These are phyloP conservation scores for Bipolaris sorokiniana DNA, from an alignment of 2,329 filamentous ascomycete genomes.

Conservation along the genomic window DNA sequence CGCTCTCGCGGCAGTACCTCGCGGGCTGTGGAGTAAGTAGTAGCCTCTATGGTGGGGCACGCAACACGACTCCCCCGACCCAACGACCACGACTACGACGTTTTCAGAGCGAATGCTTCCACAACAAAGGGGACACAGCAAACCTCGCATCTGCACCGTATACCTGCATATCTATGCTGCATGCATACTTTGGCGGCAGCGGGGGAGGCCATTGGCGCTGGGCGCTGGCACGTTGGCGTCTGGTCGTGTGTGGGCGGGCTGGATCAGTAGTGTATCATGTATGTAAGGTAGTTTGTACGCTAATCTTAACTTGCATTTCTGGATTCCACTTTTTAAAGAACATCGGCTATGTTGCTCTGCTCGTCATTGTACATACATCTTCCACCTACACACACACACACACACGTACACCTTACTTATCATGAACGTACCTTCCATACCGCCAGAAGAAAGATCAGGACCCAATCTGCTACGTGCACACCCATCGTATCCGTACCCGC, in stretches of 20 bases:
- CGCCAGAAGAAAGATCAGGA: neutral
- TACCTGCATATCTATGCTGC: neutral
- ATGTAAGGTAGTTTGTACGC: too few relatives aligned
- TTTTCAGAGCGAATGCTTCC: too few relatives aligned
- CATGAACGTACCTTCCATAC: neutral
- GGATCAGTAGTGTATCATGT: too few relatives aligned
- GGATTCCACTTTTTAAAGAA: neutral
- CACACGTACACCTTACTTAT: neutral
- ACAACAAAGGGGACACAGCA: too few relatives aligned
- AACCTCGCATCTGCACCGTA: too few relatives aligned
- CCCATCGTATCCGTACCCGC: neutral
- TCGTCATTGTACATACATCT: too few relatives aligned
- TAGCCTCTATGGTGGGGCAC: too few relatives aligned
- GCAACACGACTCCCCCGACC: too few relatives aligned
- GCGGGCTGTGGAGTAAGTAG: neutral
- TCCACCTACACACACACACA: neutral
- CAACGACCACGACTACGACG: too few relatives aligned
- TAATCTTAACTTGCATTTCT: too few relatives aligned
- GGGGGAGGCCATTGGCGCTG: neutral
- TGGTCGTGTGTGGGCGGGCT: too few relatives aligned
- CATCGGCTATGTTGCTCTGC: too few relatives aligned
- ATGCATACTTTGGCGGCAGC: neutral
- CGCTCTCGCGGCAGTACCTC: neutral
- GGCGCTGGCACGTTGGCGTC: neutral
- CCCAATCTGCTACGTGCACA: neutral